Evolutionary conservation across 352 stramenopile genomes (phyloP).

Genomic region (Pythium dissimile): DNA sequence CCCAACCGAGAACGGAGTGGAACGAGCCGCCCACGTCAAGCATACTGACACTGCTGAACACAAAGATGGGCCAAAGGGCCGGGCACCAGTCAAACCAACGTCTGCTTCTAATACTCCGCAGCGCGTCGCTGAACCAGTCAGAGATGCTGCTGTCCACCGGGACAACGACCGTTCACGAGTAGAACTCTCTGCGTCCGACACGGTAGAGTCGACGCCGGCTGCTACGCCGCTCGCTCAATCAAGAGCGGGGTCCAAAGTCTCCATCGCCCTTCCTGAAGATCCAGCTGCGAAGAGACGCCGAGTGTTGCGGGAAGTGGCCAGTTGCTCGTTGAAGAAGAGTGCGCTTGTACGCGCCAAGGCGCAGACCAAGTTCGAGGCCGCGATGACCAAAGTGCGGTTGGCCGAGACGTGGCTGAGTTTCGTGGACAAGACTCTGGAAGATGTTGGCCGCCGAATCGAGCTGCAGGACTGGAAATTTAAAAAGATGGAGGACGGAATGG

Average conservation of each 20-base stretch:
- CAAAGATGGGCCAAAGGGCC: no score
- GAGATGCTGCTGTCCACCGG: no score
- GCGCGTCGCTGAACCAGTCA: no score
- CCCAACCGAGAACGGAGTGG: background rate
- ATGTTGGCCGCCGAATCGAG: constrained; percentile 75
- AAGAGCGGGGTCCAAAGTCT: background rate
- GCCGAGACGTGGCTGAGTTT: constrained; percentile 69
- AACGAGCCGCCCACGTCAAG: no score
- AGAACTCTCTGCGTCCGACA: no score
- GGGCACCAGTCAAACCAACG: no score
- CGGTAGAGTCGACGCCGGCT: constrained; percentile 10
- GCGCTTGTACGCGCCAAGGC: constrained; percentile 53
- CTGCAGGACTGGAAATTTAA: constrained; percentile 79
- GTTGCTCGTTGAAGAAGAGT: constrained; percentile 52
- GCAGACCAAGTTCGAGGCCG: constrained; percentile 48
- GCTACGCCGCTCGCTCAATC: constrained; percentile 5
- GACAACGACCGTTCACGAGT: no score
- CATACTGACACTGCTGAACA: no score
- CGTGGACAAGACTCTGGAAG: constrained; percentile 57
- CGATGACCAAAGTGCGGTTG: constrained; percentile 51
- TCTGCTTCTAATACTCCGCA: no score
- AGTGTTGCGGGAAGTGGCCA: constrained; percentile 21
- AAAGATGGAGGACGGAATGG: constrained; percentile 34
- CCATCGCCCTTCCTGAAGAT: background rate
- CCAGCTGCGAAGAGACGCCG: constrained; percentile 7